phyloP scores from a whole-genome alignment of 2,329 filamentous ascomycete species.

The Ustilaginoidea virens region DNA sequence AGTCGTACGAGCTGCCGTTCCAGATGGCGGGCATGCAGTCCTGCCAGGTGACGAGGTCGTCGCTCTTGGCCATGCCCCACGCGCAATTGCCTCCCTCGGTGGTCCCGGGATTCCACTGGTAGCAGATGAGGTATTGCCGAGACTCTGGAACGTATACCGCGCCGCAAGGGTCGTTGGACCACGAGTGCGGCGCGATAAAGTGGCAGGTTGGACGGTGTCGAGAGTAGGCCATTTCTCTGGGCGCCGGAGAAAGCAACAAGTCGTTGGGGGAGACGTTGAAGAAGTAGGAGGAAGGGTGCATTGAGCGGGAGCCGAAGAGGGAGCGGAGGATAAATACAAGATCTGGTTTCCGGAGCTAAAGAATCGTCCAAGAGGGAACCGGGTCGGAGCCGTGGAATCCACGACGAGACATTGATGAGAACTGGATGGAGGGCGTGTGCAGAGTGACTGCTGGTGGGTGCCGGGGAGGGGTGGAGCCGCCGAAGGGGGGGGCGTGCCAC shows the following conservation, averaged over 20 bases:
- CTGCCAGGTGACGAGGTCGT: constrained; percentile 22
- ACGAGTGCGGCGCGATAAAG: constrained; percentile 21
- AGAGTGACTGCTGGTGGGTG: too few relatives aligned
- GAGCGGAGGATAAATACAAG: too few relatives aligned
- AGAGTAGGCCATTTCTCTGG: constrained; percentile 3
- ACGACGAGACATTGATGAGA: too few relatives aligned
- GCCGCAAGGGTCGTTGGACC: constrained; percentile 25
- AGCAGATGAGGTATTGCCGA: constrained; percentile 25
- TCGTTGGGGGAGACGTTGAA: neutral
- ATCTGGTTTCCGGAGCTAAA: too few relatives aligned
- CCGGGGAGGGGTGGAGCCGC: too few relatives aligned
- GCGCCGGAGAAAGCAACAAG: neutral
- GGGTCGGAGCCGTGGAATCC: too few relatives aligned
- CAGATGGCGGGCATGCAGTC: constrained; percentile 7
- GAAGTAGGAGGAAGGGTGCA: neutral
- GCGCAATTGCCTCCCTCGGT: constrained; percentile 12
- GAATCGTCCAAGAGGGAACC: too few relatives aligned
- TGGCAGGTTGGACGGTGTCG: constrained; percentile 11
- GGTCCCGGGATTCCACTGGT: constrained; percentile 14
- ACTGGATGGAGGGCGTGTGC: too few relatives aligned
- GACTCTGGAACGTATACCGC: constrained; percentile 25
- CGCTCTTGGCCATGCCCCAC: constrained; percentile 19
- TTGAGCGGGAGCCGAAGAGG: too few relatives aligned
- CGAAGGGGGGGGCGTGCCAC: too few relatives aligned
- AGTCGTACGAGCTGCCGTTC: constrained; percentile 20